Evolutionary conservation across 1,284 basidiomycete species (phyloP), one percentile per base, ranked within the genome.

Genomic region (Ustilago loliicola): DNA sequence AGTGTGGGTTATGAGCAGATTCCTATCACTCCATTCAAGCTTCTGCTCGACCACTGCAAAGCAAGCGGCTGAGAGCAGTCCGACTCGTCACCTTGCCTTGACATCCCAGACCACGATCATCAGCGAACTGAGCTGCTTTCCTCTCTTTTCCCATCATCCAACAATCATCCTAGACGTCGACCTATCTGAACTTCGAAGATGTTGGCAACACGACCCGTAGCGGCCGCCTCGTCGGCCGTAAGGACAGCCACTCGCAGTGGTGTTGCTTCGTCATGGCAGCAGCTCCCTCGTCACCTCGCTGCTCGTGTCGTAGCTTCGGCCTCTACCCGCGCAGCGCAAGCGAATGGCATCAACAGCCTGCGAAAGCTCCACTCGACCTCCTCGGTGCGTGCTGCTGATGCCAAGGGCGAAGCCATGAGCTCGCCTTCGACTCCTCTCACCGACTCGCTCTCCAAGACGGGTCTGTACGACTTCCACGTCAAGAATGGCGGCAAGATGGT

Each of bases 401-500:
- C 68, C 42, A 63, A 69, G 51, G 60, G 66, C 38, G 74, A 69
- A 48, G 74, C 64, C 11, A 65, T 65, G 66, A 62, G 65, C 54
- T 63, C 66, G 10, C 62, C 69, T 7, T 51, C 69, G 34, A 53
- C 65, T 21, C 67, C 67, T 21, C 61, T 61, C 47, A 61, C 53
- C 51, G 56, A 62, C 25, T 36, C 58, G 4, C 62, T 76, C 53
- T 76, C 72, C 59, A 76, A 75, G 69, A 99, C 96, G 0, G 91
- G 92, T 0, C 89, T 99, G 32, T 95, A 97, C 83, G 93, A 96
- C 82, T 96, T 96, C 86, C 96, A 99, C 86, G 87, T 94, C 66
- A 85, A 90, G 77, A 89, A 95, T 85, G 92, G 91, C 42, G 97
- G 92, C 19, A 97, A 97, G 88, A 96, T 99, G 93, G 95, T 98